A percentile compares a stretch with the other conserved stretches of the same genome.
phyloP scores from a whole-genome alignment of 305 asterid genomes.

The Plantago lanceolata region DNA sequence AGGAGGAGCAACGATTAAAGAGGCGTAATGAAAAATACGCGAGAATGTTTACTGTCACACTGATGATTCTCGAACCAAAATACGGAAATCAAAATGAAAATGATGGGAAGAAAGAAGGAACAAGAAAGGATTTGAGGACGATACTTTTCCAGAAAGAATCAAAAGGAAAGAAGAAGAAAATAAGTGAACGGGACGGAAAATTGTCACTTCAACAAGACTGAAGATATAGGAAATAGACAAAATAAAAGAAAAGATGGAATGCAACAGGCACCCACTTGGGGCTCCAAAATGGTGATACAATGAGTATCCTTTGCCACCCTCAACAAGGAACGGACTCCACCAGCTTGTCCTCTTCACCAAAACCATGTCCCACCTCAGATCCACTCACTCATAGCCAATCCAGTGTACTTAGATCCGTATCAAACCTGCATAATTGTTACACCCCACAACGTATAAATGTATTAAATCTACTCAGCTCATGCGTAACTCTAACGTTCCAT shows the following conservation, averaged over 20 bases:
- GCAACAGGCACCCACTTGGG: constrained; percentile 14
- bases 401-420: not conserved
- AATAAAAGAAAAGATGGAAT: not conserved
- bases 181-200: constrained; percentile 14
- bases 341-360: constrained; percentile 8
- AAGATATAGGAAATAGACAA: constrained; percentile 5
- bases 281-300: constrained; percentile 9
- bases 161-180: constrained; percentile 9
- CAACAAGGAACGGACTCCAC: constrained; percentile 14
- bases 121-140: not conserved
- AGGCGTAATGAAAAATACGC: too few relatives aligned
- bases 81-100: not conserved
- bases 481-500: not conserved
- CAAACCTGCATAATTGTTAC: not conserved
- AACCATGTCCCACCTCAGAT: constrained; percentile 4
- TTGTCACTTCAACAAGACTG: constrained; percentile 16
- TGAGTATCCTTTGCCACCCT: constrained; percentile 12
- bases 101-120: not conserved
- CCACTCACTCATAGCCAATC: not conserved
- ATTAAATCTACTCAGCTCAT: not conserved
- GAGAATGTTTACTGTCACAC: too few relatives aligned
- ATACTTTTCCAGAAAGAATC: constrained; percentile 4
- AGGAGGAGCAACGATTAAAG: too few relatives aligned
- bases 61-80: not conserved
- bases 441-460: not conserved